Evolutionary conservation across 2,329 filamentous ascomycete species (phyloP), one percentile per base, ranked within the genome.

Genomic region (Fusarium tanahbumbuense): DNA sequence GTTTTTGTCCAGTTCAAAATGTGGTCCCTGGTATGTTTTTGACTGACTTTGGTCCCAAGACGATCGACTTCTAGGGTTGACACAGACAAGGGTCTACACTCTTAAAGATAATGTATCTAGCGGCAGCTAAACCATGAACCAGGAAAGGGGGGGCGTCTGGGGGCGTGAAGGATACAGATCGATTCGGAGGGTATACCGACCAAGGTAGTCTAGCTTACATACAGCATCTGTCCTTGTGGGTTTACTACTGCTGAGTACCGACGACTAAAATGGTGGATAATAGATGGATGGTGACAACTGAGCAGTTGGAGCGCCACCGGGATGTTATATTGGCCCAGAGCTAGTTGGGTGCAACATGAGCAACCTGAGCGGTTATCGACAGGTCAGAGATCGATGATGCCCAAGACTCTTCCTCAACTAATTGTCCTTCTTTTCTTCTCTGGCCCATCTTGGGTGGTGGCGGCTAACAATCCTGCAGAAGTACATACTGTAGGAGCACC

Each of bases 11-110:
- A 58, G 48, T 47, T 58, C 50, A 48, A 72, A 61, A 47, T 65
- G 71, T 62, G 73, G 73, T 72, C 59, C 56, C 64, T 57, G 44
- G 58, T 46, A 70, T 69, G 68, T 73, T 74, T 75, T 73, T 75
- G 72, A 74, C 49, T 53, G 34, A 67, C 64, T 62, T 55, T 60
- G 61, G 58, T 62, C 64, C 67, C 50, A 64, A 60, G 49, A 58
- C 64, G 73, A 75, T 75, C 73, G 68, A 64, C 73, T 73, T 67
- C 60, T 71, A 72, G 72, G 63, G 64, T 58, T 53, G 61, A 53
- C 52, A 62, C 45, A 60, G 67, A 56, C 73, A 73, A 75, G 67
- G 70, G 67, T 70, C 57, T 63, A 57, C 64, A 52, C 73, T 64
- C 70, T 67, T 60, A 53, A 65, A 72, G 70, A 74, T 71, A 72